phyloP scores from a whole-genome alignment of 306 rosid genomes.

The Lotus japonicus region DNA sequence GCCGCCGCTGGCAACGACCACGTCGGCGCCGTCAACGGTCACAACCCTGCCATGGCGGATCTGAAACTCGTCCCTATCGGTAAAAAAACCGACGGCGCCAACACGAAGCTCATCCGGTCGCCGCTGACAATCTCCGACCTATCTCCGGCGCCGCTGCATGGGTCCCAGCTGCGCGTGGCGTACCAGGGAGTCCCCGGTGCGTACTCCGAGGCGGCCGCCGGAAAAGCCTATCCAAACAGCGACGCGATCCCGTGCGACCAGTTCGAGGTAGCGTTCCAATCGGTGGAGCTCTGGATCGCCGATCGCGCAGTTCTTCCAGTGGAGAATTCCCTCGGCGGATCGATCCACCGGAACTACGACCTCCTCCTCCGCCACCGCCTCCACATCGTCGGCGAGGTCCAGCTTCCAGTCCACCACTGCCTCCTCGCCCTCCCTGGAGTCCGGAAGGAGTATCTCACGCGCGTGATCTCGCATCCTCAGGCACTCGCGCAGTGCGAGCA shows the following conservation, averaged over 20 bases:
- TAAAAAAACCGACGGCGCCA: not conserved
- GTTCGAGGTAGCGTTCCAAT: conserved; percentile 92
- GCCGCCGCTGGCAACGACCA: conserved; percentile 5
- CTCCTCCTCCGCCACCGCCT: conserved; percentile 95
- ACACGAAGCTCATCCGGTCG: conserved; percentile 34
- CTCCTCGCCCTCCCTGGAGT: conserved; percentile 84
- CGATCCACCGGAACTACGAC: conserved; percentile 90
- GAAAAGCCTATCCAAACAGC: conserved; percentile 85
- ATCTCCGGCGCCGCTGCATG: conserved; percentile 94
- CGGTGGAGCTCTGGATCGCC: conserved; percentile 96
- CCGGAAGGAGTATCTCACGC: conserved; percentile 61
- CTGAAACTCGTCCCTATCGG: conserved; percentile 61
- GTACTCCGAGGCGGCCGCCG: conserved; percentile 95
- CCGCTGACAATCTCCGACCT: conserved; percentile 77
- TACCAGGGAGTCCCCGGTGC: conserved; percentile 98
- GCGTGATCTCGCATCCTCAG: conserved; percentile 94
- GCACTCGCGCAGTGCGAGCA: conserved; percentile 88
- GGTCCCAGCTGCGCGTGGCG: conserved; percentile 83
- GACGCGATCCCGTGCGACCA: conserved; percentile 96
- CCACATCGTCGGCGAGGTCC: conserved; percentile 96
- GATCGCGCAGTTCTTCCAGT: conserved; percentile 88
- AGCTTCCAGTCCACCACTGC: conserved; percentile 90
- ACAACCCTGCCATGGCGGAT: conserved; percentile 40
- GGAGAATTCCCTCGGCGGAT: conserved; percentile 93
- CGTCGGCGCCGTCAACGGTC: conserved; percentile 57